A percentile compares a stretch with the other conserved stretches of the same genome.
These are phyloP conservation scores for Exidia glandulosa DNA, from an alignment of 768 basidiomycete genomes.

Conservation along the genomic window DNA sequence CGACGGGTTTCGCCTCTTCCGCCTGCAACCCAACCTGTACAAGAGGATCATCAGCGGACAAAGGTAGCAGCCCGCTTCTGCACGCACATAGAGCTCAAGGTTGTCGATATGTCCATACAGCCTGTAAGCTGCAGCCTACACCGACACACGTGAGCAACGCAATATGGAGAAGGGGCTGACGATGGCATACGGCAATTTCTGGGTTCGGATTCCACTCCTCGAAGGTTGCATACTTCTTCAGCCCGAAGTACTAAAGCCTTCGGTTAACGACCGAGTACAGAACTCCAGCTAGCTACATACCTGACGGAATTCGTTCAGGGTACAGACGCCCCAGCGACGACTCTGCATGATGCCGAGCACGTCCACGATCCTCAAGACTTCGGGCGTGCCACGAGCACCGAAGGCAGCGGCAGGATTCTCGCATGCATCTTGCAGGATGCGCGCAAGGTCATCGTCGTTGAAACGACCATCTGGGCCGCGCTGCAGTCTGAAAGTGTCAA, in stretches of 20 bases:
- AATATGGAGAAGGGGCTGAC: too few relatives aligned
- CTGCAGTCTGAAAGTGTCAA: conserved; percentile 26
- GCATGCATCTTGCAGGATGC: conserved; percentile 52
- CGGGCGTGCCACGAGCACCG: conserved; percentile 58
- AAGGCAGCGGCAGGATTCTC: conserved; percentile 49
- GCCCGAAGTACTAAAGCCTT: conserved; percentile 10
- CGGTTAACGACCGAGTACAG: background rate
- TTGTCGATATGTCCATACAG: conserved; percentile 67
- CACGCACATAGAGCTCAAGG: conserved; percentile 70
- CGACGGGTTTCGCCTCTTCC: conserved; percentile 45
- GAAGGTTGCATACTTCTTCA: conserved; percentile 14
- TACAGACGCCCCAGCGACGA: conserved; percentile 57
- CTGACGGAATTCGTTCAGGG: conserved; percentile 40
- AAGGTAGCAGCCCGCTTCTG: background rate
- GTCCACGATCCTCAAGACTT: conserved; percentile 54
- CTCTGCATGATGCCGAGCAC: conserved; percentile 57
- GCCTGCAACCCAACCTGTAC: conserved; percentile 16
- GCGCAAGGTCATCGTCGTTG: conserved; percentile 49
- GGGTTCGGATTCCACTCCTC: conserved; percentile 28
- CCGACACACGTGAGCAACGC: too few relatives aligned
- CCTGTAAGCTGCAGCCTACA: conserved; percentile 50
- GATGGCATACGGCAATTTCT: too few relatives aligned
- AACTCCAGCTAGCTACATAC: conserved; percentile 1
- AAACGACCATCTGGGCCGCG: conserved; percentile 48
- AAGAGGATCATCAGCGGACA: background rate